Percentiles rank a stretch among this genome's conserved stretches.
Conservation (phyloP, 768 basidiomycete genomes). For the Macrolepiota fuliginosa region DNA sequence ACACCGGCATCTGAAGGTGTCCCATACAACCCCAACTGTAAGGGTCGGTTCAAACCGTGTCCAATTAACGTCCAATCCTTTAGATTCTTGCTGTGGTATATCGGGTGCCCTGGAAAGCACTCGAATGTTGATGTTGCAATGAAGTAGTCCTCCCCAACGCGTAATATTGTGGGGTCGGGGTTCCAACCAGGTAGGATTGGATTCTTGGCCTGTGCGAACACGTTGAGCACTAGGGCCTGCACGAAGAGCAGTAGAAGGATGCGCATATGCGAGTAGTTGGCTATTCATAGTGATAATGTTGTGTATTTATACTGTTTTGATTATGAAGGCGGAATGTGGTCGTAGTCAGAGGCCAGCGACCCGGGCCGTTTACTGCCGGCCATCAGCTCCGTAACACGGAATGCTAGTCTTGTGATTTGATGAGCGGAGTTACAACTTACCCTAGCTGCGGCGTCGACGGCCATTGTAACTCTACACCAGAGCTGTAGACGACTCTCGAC, state of each 20-base stretch:
- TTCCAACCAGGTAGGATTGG: slow-evolving; percentile 41
- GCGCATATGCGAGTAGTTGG: neutral
- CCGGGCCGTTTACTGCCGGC: neutral
- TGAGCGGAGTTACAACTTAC: too few relatives aligned
- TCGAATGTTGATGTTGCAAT: slow-evolving; percentile 38
- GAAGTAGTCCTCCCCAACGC: slow-evolving; percentile 37
- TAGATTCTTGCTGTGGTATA: slow-evolving; percentile 39
- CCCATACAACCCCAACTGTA: slow-evolving; percentile 32
- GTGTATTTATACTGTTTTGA: neutral
- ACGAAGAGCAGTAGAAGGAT: neutral
- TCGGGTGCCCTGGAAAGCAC: slow-evolving; percentile 38
- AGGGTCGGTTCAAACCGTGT: slow-evolving; percentile 33
- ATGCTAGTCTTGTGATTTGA: too few relatives aligned
- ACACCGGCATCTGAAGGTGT: slow-evolving; percentile 37
- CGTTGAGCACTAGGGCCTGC: neutral
- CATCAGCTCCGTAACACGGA: too few relatives aligned
- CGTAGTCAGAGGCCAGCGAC: neutral
- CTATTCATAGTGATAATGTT: neutral
- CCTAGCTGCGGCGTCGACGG: too few relatives aligned
- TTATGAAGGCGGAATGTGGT: neutral
- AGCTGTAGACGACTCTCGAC: too few relatives aligned
- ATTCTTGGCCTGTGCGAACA: slow-evolving; percentile 21
- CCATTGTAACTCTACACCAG: too few relatives aligned
- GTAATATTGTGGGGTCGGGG: slow-evolving; percentile 37
- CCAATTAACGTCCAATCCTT: slow-evolving; percentile 35